These are phyloP conservation scores for Inosperma sp. DNA, from an alignment of 768 basidiomycete genomes.

Conservation along the genomic window DNA sequence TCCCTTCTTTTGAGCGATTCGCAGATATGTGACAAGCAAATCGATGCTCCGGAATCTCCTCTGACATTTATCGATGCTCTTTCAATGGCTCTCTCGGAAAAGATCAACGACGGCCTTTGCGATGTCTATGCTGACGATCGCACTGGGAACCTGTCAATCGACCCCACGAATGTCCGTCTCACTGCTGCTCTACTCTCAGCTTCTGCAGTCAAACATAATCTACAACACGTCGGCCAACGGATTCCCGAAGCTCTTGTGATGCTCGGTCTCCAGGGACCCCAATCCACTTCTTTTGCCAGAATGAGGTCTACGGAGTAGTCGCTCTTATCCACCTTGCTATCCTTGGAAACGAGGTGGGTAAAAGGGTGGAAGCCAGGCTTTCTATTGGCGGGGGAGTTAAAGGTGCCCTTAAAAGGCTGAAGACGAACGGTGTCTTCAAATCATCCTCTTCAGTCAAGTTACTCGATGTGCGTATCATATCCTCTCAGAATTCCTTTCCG, in stretches of 20 bases:
- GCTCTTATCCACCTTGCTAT: constrained; percentile 2
- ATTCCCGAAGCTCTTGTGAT: not conserved
- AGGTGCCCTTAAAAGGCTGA: not conserved
- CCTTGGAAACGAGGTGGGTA: not conserved
- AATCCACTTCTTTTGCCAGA: not conserved
- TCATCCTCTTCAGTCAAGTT: not conserved
- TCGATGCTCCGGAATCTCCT: too few species aligned
- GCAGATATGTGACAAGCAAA: too few species aligned
- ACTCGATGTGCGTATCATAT: not conserved
- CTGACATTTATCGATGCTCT: too few species aligned
- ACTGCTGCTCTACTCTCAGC: not conserved
- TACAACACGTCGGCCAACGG: not conserved
- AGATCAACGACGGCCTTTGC: too few species aligned
- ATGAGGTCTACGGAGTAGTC: not conserved
- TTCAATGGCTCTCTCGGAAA: too few species aligned
- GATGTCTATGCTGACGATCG: too few species aligned
- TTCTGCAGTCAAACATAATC: not conserved
- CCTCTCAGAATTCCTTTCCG: not conserved
- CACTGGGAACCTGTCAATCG: not conserved
- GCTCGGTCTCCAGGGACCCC: not conserved
- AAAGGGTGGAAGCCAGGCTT: not conserved
- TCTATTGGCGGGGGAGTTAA: not conserved
- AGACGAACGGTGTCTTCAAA: too few species aligned
- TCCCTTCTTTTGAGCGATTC: too few species aligned
- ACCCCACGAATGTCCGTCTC: not conserved